phyloP scores from a whole-genome alignment of 129 eudicot species.

The Helichrysum umbraculigerum region DNA sequence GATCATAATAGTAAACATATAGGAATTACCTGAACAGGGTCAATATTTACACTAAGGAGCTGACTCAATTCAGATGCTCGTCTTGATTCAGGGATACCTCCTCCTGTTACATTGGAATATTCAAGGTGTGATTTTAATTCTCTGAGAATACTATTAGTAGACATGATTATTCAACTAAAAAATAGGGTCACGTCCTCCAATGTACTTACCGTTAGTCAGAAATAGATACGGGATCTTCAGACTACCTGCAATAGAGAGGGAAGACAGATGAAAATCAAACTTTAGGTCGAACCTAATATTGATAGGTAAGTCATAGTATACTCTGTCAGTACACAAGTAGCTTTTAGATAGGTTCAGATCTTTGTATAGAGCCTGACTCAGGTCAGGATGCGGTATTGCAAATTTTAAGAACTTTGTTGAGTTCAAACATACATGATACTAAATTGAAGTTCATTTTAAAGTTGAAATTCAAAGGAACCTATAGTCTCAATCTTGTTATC shows the following conservation, averaged over 20 bases:
- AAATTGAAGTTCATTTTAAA: no score
- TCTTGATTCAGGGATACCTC: slow-evolving; percentile 69
- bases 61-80: slow-evolving; percentile 58
- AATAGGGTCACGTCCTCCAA: slow-evolving; percentile 12
- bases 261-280: slow-evolving; percentile 10
- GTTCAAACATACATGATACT: not conserved
- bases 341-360: not conserved
- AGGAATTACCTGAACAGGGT: slow-evolving; percentile 54
- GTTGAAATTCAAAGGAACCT: no score
- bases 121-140: not conserved
- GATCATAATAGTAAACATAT: slow-evolving; percentile 4
- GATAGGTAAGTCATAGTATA: not conserved
- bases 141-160: slow-evolving; percentile 5
- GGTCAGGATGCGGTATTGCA: not conserved
- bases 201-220: slow-evolving; percentile 58
- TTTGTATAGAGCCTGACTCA: not conserved
- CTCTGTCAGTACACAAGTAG: not conserved
- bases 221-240: slow-evolving; percentile 64
- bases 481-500: no score
- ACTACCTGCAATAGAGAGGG: slow-evolving; percentile 45
- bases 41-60: slow-evolving; percentile 54
- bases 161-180: not conserved
- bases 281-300: not conserved
- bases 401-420: not conserved
- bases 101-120: slow-evolving; percentile 42